Conservation (phyloP, 345 rosid genomes). For the Cochlearia excelsa region DNA sequence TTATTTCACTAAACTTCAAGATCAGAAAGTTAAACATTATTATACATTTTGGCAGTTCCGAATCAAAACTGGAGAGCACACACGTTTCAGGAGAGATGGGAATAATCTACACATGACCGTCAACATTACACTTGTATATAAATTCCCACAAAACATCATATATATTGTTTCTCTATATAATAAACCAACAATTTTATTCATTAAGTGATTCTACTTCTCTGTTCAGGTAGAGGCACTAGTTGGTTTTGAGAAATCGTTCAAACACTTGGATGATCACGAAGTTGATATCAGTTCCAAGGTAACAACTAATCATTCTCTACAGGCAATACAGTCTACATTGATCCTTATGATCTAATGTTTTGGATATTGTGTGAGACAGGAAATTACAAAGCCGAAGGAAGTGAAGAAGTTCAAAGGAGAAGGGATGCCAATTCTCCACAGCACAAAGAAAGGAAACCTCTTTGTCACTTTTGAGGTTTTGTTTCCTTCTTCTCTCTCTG, state of each 20-base stretch:
- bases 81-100: slow-evolving; percentile 79
- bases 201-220: neutral
- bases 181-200: slow-evolving; percentile 14
- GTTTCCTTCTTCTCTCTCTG: slow-evolving; percentile 75
- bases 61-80: slow-evolving; percentile 79
- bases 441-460: slow-evolving; percentile 85
- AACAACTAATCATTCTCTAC: slow-evolving; percentile 4
- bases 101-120: slow-evolving; percentile 81
- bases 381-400: slow-evolving; percentile 89
- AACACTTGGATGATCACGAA: slow-evolving; percentile 94
- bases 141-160: neutral
- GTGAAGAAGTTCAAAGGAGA: slow-evolving; percentile 88
- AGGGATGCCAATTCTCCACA: slow-evolving; percentile 92
- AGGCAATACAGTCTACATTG: neutral
- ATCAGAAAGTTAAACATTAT: neutral
- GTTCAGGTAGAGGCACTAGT: slow-evolving; percentile 90
- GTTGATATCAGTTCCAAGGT: slow-evolving; percentile 88
- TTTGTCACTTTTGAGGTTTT: slow-evolving; percentile 85
- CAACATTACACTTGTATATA: slow-evolving; percentile 75
- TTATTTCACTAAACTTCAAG: neutral
- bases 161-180: slow-evolving; percentile 6
- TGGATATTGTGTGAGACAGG: slow-evolving; percentile 45
- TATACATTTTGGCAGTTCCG: slow-evolving; percentile 59
- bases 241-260: slow-evolving; percentile 89
- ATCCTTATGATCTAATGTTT: neutral